Evolutionary conservation across 495 filamentous ascomycete species (phyloP), one percentile per base, ranked within the genome.

Genomic region (Penicillium mononematosum): DNA sequence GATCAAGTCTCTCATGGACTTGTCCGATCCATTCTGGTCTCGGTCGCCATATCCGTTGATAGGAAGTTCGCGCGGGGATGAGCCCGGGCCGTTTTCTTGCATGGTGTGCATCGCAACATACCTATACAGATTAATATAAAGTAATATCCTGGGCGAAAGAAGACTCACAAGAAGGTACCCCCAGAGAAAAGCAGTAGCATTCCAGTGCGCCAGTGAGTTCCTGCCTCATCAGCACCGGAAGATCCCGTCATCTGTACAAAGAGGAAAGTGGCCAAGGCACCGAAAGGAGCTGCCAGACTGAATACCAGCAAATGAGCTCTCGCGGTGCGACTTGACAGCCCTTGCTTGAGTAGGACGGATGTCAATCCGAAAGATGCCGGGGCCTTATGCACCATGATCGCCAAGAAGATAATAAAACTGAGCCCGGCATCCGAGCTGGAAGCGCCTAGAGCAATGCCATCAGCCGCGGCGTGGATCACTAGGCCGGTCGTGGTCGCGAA

Each of bases 101-200:
- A 98, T 96, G 3, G 92, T 91, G 67, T 98, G 94, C 93, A 97
- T 96, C 2, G 94, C 95, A 27, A 98, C 94, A 66, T 98, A 98
- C 67, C 92, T 96, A 53, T 11, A 20, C 10, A 17, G 41, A 4
- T 39, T 11, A 50, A 73, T 56, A 70, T 58, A 47, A 39, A 45
- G 44, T 7, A 42, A 27, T 54, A 25, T 45, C 24, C 17, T 36
- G 11, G 11, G 25, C 9, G 5, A 27, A 52, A 44, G 29, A 41
- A 54, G 10, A 81, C 89, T 82, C 73, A 96, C 91, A 98, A 76
- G 70, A 98, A 98, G 4, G 94, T 98, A 16, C 94, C 94, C 2
- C 86, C 94, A 14, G 90, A 95, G 68, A 98, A 98, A 24, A 98
- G 73, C 12, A 98, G 73, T 48, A 98, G 72, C 70, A 96, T 88